A percentile compares a stretch with the other conserved stretches of the same genome.
These are phyloP conservation scores for Silene noctiflora DNA, from an alignment of 179 eudicot species.

Conservation along the genomic window DNA sequence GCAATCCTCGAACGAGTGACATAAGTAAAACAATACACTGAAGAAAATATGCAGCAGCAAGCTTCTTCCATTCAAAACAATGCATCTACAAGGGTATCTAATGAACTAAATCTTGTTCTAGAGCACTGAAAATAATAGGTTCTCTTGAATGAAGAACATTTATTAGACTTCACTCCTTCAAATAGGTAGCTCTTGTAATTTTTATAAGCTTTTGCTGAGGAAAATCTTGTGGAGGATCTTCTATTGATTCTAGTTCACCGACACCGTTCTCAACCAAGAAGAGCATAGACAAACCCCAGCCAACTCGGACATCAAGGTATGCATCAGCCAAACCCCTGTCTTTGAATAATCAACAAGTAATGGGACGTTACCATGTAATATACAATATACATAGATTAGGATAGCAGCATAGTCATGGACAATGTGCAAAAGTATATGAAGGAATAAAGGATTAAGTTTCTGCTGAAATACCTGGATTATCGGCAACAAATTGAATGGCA, in stretches of 20 bases:
- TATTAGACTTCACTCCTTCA: background rate
- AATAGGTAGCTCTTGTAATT: background rate
- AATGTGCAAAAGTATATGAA: background rate
- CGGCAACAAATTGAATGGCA: constrained; percentile 42
- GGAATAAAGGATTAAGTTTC: background rate
- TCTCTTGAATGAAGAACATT: background rate
- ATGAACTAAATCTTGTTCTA: background rate
- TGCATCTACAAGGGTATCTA: background rate
- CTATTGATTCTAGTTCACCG: constrained; percentile 19
- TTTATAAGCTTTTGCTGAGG: constrained; percentile 11
- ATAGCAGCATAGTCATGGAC: background rate
- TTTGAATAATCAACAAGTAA: background rate
- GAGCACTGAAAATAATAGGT: background rate
- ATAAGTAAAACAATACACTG: background rate
- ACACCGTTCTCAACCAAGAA: constrained; percentile 30
- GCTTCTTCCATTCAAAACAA: background rate
- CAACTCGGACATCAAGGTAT: constrained; percentile 28
- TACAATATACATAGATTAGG: background rate
- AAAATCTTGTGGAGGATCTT: constrained; percentile 27
- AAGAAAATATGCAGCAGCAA: background rate
- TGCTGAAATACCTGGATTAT: constrained; percentile 37
- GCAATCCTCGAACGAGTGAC: background rate
- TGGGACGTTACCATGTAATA: background rate
- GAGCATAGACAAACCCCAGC: constrained; percentile 32
- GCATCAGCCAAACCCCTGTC: constrained; percentile 31